Conservation (phyloP, 116 monocot genomes). For the Trichopus zeylanicus region DNA sequence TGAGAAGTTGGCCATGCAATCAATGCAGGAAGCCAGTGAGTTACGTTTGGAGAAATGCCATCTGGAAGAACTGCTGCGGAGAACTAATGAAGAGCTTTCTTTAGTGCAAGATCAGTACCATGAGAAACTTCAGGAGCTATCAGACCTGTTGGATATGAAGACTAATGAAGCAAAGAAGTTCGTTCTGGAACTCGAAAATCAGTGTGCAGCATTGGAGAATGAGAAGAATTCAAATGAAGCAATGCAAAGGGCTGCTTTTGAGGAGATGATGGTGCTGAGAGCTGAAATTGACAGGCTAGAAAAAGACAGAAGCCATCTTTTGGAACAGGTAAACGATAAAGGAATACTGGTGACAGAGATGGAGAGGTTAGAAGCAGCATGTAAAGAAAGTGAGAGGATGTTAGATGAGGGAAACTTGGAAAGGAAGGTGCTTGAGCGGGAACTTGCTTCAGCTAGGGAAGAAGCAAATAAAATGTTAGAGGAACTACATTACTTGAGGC, state of each 20-base stretch:
- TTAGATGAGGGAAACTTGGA: not conserved
- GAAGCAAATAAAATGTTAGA: conserved; percentile 17
- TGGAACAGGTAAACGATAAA: conserved; percentile 26
- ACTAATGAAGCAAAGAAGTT: conserved; percentile 54
- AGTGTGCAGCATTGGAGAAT: conserved; percentile 38
- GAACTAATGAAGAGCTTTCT: conserved; percentile 31
- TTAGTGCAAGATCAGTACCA: conserved; percentile 27
- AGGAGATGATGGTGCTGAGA: conserved; percentile 39
- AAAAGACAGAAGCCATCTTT: conserved; percentile 38
- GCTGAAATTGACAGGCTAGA: conserved; percentile 30
- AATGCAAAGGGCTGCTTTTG: conserved; percentile 24
- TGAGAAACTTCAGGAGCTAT: conserved; percentile 41
- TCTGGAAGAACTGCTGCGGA: conserved; percentile 48
- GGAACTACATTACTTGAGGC: conserved; percentile 15
- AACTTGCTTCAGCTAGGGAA: conserved; percentile 16
- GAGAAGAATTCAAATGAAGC: conserved; percentile 32
- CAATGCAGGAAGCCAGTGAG: conserved; percentile 52
- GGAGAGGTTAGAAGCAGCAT: conserved; percentile 22
- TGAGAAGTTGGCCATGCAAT: conserved; percentile 59
- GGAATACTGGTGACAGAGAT: conserved; percentile 21
- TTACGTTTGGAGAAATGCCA: conserved; percentile 44
- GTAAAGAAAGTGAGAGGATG: not conserved
- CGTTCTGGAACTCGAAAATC: conserved; percentile 31
- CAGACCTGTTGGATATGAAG: conserved; percentile 50
- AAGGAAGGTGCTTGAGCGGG: not conserved